phyloP scores from a whole-genome alignment of 768 basidiomycete genomes.

The Cytidiella melzeri region DNA sequence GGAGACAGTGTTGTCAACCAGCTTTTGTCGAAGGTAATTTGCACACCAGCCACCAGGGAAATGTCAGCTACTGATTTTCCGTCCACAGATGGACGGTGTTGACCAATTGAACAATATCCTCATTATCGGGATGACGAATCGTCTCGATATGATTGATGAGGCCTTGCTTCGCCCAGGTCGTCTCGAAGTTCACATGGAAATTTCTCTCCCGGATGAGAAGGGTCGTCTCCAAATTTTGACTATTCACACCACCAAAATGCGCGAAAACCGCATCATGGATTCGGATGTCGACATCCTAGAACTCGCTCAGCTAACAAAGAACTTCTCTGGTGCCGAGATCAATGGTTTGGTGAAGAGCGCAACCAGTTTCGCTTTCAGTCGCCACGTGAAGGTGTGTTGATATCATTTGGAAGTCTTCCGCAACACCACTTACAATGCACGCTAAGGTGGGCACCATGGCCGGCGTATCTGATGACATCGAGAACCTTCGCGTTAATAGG shows the following conservation, averaged over 20 bases:
- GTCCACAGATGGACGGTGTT: constrained; percentile 91
- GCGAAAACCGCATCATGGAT: constrained; percentile 86
- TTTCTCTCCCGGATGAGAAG: constrained; percentile 90
- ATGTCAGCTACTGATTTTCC: background rate
- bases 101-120: constrained; percentile 98
- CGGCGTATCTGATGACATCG: constrained; percentile 92
- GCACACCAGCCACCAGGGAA: background rate
- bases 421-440: no score
- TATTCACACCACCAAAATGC: constrained; percentile 96
- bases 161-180: constrained; percentile 95
- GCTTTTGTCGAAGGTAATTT: constrained; percentile 83
- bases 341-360: constrained; percentile 96
- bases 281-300: constrained; percentile 75
- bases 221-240: constrained; percentile 91
- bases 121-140: constrained; percentile 99
- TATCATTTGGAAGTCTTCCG: no score
- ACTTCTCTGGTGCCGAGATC: constrained; percentile 97
- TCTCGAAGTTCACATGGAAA: constrained; percentile 99
- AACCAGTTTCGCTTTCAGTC: constrained; percentile 94
- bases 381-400: constrained; percentile 77
- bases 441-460: constrained; percentile 85
- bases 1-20: constrained; percentile 99
- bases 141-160: constrained; percentile 98
- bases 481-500: constrained; percentile 83
- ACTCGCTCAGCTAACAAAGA: constrained; percentile 83